Percentiles rank a stretch among this genome's conserved stretches.
Conservation (phyloP, 345 rosid species). For the Syzygium aqueum region DNA sequence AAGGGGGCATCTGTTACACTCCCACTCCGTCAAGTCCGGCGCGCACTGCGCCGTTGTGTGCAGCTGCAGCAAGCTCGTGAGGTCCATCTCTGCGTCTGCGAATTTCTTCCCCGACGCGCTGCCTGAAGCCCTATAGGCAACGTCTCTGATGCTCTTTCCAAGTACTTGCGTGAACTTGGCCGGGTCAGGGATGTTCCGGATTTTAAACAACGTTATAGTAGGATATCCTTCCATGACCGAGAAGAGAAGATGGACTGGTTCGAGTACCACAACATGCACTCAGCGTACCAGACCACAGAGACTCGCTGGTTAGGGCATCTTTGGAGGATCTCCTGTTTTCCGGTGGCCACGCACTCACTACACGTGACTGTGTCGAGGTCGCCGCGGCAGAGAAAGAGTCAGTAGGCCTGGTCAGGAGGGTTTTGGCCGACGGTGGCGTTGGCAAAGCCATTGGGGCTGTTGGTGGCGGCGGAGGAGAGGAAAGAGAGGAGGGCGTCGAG, state of each 20-base stretch:
- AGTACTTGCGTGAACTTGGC: background rate
- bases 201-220: fast-evolving
- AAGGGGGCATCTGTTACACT: slow-evolving; percentile 31
- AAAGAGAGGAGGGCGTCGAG: slow-evolving; percentile 8
- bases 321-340: background rate
- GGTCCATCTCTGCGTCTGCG: slow-evolving; percentile 5
- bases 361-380: background rate
- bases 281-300: slow-evolving; percentile 16
- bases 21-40: slow-evolving; percentile 25
- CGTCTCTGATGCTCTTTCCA: background rate
- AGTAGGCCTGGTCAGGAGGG: background rate
- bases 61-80: slow-evolving; percentile 4
- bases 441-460: background rate
- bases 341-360: slow-evolving; percentile 1
- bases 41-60: slow-evolving; percentile 47
- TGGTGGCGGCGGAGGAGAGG: background rate
- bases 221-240: background rate
- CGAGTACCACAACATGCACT: slow-evolving; percentile 12
- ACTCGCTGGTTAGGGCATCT: background rate
- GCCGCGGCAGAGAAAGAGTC: slow-evolving; percentile 11
- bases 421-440: background rate
- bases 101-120: background rate
- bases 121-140: background rate
- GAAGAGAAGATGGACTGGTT: slow-evolving; percentile 1
- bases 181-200: background rate